A percentile compares a stretch with the other conserved stretches of the same genome.
phyloP scores from a whole-genome alignment of 2,329 filamentous ascomycete genomes.

The Cladorrhinum sp. region DNA sequence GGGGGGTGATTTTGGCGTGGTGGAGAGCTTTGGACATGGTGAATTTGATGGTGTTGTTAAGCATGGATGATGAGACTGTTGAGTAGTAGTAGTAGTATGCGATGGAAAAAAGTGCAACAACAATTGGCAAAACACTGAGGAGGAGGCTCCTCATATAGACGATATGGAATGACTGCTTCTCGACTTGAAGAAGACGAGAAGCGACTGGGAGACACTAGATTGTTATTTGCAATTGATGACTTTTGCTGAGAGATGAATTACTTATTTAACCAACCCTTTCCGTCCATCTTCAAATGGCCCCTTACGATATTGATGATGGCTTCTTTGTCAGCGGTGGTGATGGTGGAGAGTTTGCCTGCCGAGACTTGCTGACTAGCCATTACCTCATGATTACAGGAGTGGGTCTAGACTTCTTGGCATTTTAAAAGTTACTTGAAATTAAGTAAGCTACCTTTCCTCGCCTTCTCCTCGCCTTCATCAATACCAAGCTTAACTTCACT shows the following conservation, averaged over 20 bases:
- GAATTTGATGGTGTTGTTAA: conserved; percentile 40
- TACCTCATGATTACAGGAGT: conserved; percentile 18
- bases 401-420: background rate
- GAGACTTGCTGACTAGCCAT: conserved; percentile 22
- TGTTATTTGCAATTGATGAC: background rate
- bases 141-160: conserved; percentile 35
- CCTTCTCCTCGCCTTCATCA: too few species aligned
- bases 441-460: too few species aligned
- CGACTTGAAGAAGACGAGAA: background rate
- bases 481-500: too few species aligned
- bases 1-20: conserved; percentile 70
- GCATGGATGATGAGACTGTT: conserved; percentile 23
- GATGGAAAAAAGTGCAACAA: conserved; percentile 31
- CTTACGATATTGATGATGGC: background rate
- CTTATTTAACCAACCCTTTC: too few species aligned
- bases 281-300: too few species aligned
- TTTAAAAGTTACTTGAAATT: too few species aligned
- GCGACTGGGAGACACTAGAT: background rate
- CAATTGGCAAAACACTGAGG: conserved; percentile 25
- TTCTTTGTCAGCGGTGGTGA: background rate
- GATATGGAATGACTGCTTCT: background rate
- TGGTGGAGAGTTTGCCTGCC: conserved; percentile 4
- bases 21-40: conserved; percentile 62
- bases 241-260: conserved; percentile 4
- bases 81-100: conserved; percentile 28